A percentile compares a stretch with the other conserved stretches of the same genome.
These are phyloP conservation scores for Colletotrichum lentis DNA, from an alignment of 2,329 filamentous ascomycete genomes.

Conservation along the genomic window DNA sequence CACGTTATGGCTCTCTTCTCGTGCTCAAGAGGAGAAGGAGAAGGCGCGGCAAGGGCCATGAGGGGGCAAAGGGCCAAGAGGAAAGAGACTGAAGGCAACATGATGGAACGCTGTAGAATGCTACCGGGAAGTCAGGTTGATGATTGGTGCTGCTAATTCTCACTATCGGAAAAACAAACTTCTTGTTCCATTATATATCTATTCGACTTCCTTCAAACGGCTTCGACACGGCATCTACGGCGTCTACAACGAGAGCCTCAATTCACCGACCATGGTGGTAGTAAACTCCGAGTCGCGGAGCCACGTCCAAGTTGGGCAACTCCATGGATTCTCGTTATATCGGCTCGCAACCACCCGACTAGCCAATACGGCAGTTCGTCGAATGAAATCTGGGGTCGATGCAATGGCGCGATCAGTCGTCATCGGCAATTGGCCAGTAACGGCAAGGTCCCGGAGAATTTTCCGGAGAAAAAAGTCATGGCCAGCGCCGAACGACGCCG, in stretches of 20 bases:
- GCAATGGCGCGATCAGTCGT: conserved; percentile 34
- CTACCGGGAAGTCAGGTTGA: too few relatives aligned
- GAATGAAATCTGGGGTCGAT: conserved; percentile 22
- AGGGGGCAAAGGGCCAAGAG: conserved; percentile 33
- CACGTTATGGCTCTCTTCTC: conserved; percentile 49
- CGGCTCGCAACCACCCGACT: not conserved
- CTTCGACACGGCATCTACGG: too few relatives aligned
- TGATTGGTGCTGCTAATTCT: not conserved
- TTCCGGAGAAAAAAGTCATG: conserved; percentile 31
- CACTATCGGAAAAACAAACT: not conserved
- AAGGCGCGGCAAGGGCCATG: conserved; percentile 31
- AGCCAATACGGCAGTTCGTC: not conserved
- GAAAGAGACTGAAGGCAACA: conserved; percentile 30
- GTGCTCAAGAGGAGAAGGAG: conserved; percentile 21
- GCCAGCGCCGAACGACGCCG: not conserved
- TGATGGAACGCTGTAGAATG: not conserved
- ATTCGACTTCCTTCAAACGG: not conserved
- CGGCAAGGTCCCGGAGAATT: conserved; percentile 34
- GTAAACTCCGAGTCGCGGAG: conserved; percentile 19
- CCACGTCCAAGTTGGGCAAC: conserved; percentile 14
- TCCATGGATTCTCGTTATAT: conserved; percentile 4
- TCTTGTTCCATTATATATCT: not conserved
- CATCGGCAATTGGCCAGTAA: conserved; percentile 31
- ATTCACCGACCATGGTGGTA: conserved; percentile 15
- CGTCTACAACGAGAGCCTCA: conserved; percentile 5